A percentile compares a stretch with the other conserved stretches of the same genome.
phyloP scores from a whole-genome alignment of 139 green algal species.

The Picocystis salinarum region DNA sequence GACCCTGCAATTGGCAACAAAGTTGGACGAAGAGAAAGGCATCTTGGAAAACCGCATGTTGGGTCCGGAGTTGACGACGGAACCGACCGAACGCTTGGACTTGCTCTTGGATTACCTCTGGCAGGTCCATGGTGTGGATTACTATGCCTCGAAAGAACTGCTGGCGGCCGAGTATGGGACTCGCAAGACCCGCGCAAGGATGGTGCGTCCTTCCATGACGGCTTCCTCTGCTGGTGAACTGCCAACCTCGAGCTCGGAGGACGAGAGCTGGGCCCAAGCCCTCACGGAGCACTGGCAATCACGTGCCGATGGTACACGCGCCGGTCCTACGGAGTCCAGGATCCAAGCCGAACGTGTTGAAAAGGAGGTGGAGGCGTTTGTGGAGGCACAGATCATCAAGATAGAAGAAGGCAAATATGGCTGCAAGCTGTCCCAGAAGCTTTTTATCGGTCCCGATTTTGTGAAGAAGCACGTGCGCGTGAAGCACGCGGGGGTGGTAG shows the following conservation, averaged over 20 bases:
- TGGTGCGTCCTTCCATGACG: too few relatives aligned
- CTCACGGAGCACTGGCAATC: too few relatives aligned
- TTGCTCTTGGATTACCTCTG: conserved; percentile 71
- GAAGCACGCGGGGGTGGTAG: conserved; percentile 56
- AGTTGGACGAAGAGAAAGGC: conserved; percentile 60
- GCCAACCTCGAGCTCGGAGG: too few relatives aligned
- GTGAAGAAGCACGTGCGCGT: conserved; percentile 73
- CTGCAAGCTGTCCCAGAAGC: conserved; percentile 22
- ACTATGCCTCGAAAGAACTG: conserved; percentile 31
- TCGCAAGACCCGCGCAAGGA: too few relatives aligned
- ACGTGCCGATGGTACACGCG: too few relatives aligned
- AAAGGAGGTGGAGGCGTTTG: conserved; percentile 30
- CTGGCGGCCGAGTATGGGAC: too few relatives aligned
- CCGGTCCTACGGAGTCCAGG: too few relatives aligned
- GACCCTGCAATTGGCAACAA: conserved; percentile 25
- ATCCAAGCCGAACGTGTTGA: too few relatives aligned
- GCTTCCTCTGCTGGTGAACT: too few relatives aligned
- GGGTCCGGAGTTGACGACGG: conserved; percentile 1
- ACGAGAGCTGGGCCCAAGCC: too few relatives aligned
- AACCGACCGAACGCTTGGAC: conserved; percentile 34
- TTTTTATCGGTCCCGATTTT: conserved; percentile 69
- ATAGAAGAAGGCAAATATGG: conserved; percentile 52
- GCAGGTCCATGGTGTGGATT: conserved; percentile 75
- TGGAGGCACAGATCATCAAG: conserved; percentile 48
- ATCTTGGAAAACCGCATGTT: conserved; percentile 10